These are phyloP conservation scores for Pseudognaphalium luteoalbum DNA, from an alignment of 129 eudicot species.

Conservation along the genomic window DNA sequence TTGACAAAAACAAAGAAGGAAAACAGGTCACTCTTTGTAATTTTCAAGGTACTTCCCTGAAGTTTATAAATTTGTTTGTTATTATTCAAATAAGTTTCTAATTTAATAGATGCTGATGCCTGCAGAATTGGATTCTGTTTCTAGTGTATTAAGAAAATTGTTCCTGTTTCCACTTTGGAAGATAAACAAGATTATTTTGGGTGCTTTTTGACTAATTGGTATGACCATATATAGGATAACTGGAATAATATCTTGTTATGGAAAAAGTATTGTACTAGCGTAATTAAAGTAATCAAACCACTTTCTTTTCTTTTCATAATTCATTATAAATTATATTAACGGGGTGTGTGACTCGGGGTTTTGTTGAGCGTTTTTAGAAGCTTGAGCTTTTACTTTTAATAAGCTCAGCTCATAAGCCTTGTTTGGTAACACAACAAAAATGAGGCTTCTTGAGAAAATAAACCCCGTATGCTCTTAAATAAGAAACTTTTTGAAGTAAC, in stretches of 20 bases:
- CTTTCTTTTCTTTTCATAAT: neutral
- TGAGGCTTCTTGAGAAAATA: too few relatives aligned
- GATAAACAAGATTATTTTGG: conserved; percentile 30
- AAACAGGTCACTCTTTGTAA: neutral
- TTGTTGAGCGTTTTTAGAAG: too few relatives aligned
- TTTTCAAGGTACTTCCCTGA: neutral
- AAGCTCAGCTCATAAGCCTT: too few relatives aligned
- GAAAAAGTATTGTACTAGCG: neutral
- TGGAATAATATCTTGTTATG: conserved; percentile 21
- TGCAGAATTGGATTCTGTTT: conserved; percentile 28
- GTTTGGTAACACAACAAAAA: too few relatives aligned
- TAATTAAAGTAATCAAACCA: neutral
- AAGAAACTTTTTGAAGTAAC: too few relatives aligned
- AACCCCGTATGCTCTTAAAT: too few relatives aligned
- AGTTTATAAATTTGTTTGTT: neutral
- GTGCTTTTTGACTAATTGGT: conserved; percentile 24
- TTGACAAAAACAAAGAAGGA: too few relatives aligned
- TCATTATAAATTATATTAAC: too few relatives aligned
- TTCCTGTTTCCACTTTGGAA: conserved; percentile 31
- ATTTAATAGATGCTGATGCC: conserved; percentile 14
- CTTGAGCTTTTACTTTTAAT: too few relatives aligned
- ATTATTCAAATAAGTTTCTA: neutral
- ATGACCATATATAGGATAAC: conserved; percentile 25
- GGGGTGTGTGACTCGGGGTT: too few relatives aligned
- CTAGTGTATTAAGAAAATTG: conserved; percentile 19